Evolutionary conservation across 768 basidiomycete species (phyloP), one percentile per base, ranked within the genome.

Genomic region (Cystobasidiopsis lactophilus): DNA sequence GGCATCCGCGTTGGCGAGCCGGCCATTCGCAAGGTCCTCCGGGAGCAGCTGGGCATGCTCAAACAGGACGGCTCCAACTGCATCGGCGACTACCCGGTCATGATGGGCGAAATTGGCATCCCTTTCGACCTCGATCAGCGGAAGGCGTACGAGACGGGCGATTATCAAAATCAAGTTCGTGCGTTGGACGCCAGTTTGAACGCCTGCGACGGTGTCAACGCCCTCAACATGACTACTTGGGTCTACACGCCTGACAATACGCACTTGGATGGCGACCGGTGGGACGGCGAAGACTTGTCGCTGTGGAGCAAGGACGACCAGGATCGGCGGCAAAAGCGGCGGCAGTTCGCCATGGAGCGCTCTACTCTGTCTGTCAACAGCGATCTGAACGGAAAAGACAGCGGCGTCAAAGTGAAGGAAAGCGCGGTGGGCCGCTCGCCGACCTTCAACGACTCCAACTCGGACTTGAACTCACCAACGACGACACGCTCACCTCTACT

Each of bases 221-320:
- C 65, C 37, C 58, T 70, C 52, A 69, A 68, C 59, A 69, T 62
- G 50, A 68, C 69, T 16, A 38, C 67, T 10, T 71, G 70, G 70
- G 66, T 62, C 7, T 71, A 71, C 54, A 60, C 60, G 19, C 65
- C 69, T 1, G 82, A 91, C 59, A 79, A 78, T 62, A 72, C 71
- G 24, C 85, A 95, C 63, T 70, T 75, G 62, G 93, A 83, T 84
- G 86, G 91, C 14, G 91, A 98, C 67, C 79, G 79, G 1, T 98
- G 89, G 91, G 89, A 95, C 65, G 76, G 83, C 68, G 91, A 98
- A 68, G 91, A 96, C 68, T 65, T 96, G 54, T 85, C 82, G 58
- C 57, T 96, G 14, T 95, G 83, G 83, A 80, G 79, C 59, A 58
- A 66, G 3, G 83, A 86, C 58, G 88, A 95, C 40, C 50, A 45